Evolutionary conservation across 305 asterid species (phyloP).

Genomic region (Rubia peregrina): DNA sequence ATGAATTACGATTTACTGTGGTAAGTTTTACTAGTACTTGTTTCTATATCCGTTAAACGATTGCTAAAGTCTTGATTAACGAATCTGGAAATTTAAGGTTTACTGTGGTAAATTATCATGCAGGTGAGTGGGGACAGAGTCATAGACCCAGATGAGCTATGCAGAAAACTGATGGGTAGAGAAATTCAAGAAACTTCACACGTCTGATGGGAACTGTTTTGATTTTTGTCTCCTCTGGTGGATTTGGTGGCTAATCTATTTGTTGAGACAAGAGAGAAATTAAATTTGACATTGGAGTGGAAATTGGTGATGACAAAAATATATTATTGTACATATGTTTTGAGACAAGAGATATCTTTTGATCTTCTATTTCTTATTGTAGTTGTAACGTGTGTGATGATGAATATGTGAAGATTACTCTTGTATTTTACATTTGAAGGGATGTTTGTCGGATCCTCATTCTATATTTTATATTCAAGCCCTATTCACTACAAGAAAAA

Average conservation of each 20-base stretch:
- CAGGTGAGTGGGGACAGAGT: constrained; percentile 14
- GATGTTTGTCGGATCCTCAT: not conserved
- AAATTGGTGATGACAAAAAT: not conserved
- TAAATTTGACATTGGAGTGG: not conserved
- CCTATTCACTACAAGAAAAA: too few relatives aligned
- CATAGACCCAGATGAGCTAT: constrained; percentile 14
- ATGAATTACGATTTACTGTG: not conserved
- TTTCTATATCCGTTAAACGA: too few relatives aligned
- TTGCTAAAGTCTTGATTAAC: too few relatives aligned
- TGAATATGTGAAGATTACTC: not conserved
- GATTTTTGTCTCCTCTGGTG: not conserved
- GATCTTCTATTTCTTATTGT: not conserved
- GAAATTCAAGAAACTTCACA: not conserved
- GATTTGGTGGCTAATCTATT: not conserved
- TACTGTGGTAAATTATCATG: not conserved
- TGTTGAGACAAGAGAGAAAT: not conserved
- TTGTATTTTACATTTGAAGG: not conserved
- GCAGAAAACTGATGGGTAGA: constrained; percentile 13
- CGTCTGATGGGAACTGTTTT: not conserved
- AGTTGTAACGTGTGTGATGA: constrained; percentile 5
- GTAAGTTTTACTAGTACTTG: not conserved
- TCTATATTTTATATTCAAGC: too few relatives aligned
- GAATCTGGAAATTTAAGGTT: too few relatives aligned
- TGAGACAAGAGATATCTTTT: not conserved
- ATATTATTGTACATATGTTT: not conserved